Evolutionary conservation across 2,329 filamentous ascomycete species (phyloP).

Genomic region (Colletotrichum gloeosporioides): DNA sequence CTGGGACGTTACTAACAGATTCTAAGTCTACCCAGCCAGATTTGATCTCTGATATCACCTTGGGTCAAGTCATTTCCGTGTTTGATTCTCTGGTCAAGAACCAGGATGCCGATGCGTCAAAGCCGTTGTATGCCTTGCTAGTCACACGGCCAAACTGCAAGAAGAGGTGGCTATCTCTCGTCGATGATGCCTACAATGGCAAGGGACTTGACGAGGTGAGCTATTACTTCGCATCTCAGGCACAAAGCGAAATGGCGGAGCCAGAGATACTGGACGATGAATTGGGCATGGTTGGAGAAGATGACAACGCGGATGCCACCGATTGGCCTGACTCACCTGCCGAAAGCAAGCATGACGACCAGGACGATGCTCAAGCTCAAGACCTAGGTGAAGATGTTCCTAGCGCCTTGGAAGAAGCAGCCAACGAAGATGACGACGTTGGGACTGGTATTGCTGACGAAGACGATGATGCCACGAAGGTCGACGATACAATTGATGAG

Average conservation of each 20-base stretch:
- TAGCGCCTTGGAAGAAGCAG: not conserved
- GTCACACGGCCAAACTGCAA: slow-evolving; percentile 44
- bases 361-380: slow-evolving; percentile 2
- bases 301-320: slow-evolving; percentile 15
- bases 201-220: slow-evolving; percentile 46
- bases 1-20: slow-evolving; percentile 29
- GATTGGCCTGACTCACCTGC: slow-evolving; percentile 8
- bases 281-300: slow-evolving; percentile 18
- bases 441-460: not conserved
- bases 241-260: slow-evolving; percentile 23
- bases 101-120: slow-evolving; percentile 43
- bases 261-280: slow-evolving; percentile 24
- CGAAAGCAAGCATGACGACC: not conserved
- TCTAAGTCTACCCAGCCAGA: slow-evolving; percentile 40
- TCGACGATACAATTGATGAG: not conserved
- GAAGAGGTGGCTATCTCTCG: slow-evolving; percentile 43
- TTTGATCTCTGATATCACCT: slow-evolving; percentile 38
- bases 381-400: not conserved
- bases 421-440: not conserved
- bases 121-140: slow-evolving; percentile 47
- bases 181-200: slow-evolving; percentile 46
- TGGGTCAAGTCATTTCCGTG: slow-evolving; percentile 47
- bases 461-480: not conserved
- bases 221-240: slow-evolving; percentile 36
- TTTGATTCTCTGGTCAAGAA: slow-evolving; percentile 49